Conservation (phyloP, 805 yeast species). For the Yarrowia keelungensis region DNA sequence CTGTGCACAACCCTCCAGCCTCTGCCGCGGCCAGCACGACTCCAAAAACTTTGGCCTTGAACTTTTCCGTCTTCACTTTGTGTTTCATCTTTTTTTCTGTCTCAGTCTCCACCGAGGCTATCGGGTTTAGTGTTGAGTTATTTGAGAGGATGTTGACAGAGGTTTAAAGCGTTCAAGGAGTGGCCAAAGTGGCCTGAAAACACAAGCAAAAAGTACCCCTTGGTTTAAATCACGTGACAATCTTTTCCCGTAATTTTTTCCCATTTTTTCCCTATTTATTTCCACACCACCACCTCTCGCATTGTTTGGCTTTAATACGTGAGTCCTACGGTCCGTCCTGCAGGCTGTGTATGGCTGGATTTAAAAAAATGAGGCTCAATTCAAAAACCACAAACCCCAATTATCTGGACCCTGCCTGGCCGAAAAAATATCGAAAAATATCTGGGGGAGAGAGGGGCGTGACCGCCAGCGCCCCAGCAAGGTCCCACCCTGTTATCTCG, state of each 20-base stretch:
- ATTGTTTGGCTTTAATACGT: background rate
- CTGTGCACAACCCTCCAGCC: too few species aligned
- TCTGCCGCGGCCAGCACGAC: too few species aligned
- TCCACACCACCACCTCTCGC: background rate
- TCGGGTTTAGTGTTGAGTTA: slow-evolving; percentile 14
- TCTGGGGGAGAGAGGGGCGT: background rate
- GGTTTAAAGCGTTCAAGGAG: too few species aligned
- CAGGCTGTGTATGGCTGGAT: slow-evolving; percentile 19
- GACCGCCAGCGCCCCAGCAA: background rate
- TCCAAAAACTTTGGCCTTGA: background rate
- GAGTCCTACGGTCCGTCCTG: background rate
- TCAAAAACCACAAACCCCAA: background rate
- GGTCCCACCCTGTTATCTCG: slow-evolving; percentile 1
- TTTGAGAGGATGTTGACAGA: background rate
- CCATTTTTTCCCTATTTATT: background rate
- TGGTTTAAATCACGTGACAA: background rate
- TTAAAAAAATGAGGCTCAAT: background rate
- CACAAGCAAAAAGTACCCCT: too few species aligned
- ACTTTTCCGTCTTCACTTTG: background rate
- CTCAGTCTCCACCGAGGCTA: slow-evolving; percentile 24
- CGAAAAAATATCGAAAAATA: background rate
- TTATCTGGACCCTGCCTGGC: background rate
- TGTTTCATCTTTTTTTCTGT: background rate
- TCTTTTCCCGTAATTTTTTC: background rate
- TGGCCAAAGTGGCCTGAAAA: too few species aligned